Evolutionary conservation across 352 stramenopile genomes (phyloP).

Genomic region (Phytophthora podocarpi): DNA sequence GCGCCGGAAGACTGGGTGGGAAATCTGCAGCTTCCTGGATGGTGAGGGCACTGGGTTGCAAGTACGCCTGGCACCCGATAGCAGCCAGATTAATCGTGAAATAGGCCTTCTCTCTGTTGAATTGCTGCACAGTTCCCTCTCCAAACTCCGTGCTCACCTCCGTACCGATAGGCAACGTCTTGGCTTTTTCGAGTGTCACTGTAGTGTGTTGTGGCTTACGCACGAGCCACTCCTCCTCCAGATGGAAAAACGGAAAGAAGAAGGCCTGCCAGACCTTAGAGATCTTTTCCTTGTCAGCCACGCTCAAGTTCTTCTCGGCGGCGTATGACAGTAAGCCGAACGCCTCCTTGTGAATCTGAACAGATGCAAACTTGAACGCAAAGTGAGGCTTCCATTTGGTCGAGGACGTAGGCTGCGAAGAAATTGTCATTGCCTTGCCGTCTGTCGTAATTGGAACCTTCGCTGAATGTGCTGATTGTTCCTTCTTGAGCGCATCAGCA

Average conservation of each 20-base stretch:
- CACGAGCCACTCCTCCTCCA: slow-evolving; percentile 84
- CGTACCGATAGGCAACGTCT: slow-evolving; percentile 62
- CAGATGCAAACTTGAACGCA: slow-evolving; percentile 69
- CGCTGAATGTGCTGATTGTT: slow-evolving; percentile 33
- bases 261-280: slow-evolving; percentile 84
- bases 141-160: slow-evolving; percentile 85
- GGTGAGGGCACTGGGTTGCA: slow-evolving; percentile 77
- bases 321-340: slow-evolving; percentile 82
- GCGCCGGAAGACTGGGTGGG: slow-evolving; percentile 59
- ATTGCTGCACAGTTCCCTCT: slow-evolving; percentile 81
- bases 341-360: slow-evolving; percentile 86
- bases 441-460: slow-evolving; percentile 10
- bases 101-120: slow-evolving; percentile 63
- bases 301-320: slow-evolving; percentile 81
- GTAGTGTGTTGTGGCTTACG: slow-evolving; percentile 75
- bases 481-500: slow-evolving; percentile 66
- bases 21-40: slow-evolving; percentile 81
- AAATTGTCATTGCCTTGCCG: background rate
- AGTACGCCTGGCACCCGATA: slow-evolving; percentile 60
- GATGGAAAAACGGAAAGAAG: slow-evolving; percentile 87
- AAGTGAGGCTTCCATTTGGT: slow-evolving; percentile 74
- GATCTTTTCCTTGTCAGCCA: slow-evolving; percentile 85
- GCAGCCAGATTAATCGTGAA: slow-evolving; percentile 74
- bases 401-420: slow-evolving; percentile 5
- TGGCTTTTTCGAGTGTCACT: slow-evolving; percentile 69